Percentiles rank a stretch among this genome's conserved stretches.
Evolutionary conservation across 441 rosid species (phyloP).

Genomic region (Pelargonium australe): DNA sequence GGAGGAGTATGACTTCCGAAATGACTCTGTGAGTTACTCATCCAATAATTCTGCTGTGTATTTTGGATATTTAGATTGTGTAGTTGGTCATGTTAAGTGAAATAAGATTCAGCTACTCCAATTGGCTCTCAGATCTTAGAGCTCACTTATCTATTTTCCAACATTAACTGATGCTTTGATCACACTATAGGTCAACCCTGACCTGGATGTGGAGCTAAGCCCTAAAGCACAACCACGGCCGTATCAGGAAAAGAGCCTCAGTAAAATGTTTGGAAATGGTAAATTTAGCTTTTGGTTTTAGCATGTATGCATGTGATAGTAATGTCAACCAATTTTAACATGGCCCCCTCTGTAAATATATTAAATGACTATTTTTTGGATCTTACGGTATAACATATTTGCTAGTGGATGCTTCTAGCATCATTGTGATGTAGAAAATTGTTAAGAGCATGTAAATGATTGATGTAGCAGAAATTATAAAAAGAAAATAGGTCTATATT

Average conservation of each 20-base stretch:
- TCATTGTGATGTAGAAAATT: not conserved
- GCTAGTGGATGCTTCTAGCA: not conserved
- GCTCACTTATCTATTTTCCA: not conserved
- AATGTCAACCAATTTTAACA: conserved; percentile 2
- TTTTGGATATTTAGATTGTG: not conserved
- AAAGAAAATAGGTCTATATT: not conserved
- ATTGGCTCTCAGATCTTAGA: conserved; percentile 3
- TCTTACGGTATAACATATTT: not conserved
- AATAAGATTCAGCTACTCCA: not conserved
- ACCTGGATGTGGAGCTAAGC: conserved; percentile 79
- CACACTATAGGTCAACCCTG: conserved; percentile 74
- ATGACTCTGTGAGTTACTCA: conserved; percentile 62
- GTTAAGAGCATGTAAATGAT: not conserved
- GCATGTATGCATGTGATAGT: conserved; percentile 4
- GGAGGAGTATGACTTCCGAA: conserved; percentile 95
- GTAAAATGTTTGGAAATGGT: conserved; percentile 99
- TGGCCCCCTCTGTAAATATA: not conserved
- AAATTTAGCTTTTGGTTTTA: conserved; percentile 9
- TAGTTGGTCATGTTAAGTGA: not conserved
- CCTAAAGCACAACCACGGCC: conserved; percentile 95
- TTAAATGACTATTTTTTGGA: not conserved
- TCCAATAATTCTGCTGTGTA: not conserved
- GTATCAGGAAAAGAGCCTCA: conserved; percentile 92
- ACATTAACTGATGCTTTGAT: conserved; percentile 13
- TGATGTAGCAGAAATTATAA: not conserved